phyloP scores from a whole-genome alignment of 805 yeast genomes.

The Scheffersomyces coipomensis region DNA sequence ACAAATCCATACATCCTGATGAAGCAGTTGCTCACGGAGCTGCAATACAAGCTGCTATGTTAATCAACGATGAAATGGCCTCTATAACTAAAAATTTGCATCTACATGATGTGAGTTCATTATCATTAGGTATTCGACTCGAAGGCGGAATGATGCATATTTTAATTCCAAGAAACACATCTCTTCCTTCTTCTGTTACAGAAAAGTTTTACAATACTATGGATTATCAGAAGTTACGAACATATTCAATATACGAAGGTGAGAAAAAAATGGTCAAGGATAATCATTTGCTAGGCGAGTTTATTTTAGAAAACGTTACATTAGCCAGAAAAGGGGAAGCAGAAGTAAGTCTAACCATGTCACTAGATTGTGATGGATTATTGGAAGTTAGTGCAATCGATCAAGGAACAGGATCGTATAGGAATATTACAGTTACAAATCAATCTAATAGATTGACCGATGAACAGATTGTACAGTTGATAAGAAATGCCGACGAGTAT shows the following conservation, averaged over 20 bases:
- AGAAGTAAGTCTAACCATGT: slow-evolving; percentile 47
- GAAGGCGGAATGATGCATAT: slow-evolving; percentile 50
- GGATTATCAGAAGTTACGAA: slow-evolving; percentile 49
- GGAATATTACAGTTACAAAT: slow-evolving; percentile 49
- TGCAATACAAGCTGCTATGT: slow-evolving; percentile 51
- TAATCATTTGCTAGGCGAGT: slow-evolving; percentile 50
- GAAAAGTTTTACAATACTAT: slow-evolving; percentile 51
- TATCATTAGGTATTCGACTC: slow-evolving; percentile 50
- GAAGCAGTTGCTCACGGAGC: slow-evolving; percentile 54
- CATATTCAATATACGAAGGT: slow-evolving; percentile 52
- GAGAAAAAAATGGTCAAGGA: slow-evolving; percentile 51
- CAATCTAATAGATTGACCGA: slow-evolving; percentile 49
- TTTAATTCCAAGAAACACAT: slow-evolving; percentile 51
- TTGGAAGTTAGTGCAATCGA: slow-evolving; percentile 49
- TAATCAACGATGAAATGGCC: slow-evolving; percentile 47
- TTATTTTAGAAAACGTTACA: slow-evolving; percentile 49
- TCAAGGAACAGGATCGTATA: slow-evolving; percentile 49
- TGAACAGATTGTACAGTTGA: slow-evolving; percentile 49
- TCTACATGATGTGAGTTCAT: slow-evolving; percentile 50
- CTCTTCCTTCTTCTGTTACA: slow-evolving; percentile 50
- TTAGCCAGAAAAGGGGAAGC: slow-evolving; percentile 52
- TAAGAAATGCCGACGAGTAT: slow-evolving; percentile 55
- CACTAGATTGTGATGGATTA: slow-evolving; percentile 51
- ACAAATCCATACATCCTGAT: slow-evolving; percentile 49
- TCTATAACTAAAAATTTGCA: slow-evolving; percentile 50